These are phyloP conservation scores for Dothideomycetidae sp. DNA, from an alignment of 2,329 filamentous ascomycete genomes.

Conservation along the genomic window DNA sequence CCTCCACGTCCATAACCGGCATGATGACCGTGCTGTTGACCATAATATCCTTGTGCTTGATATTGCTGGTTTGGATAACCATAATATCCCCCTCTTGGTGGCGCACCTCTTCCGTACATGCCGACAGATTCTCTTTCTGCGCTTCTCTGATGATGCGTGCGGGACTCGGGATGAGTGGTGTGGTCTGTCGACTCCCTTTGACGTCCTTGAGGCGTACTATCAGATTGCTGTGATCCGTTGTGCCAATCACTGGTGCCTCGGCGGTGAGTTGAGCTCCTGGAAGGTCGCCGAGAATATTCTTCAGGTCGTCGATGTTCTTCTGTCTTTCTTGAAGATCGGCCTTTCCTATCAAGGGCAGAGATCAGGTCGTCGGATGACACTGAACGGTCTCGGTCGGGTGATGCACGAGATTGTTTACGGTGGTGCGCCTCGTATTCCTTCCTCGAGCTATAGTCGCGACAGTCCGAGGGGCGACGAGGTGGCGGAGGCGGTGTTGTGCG, in stretches of 20 bases:
- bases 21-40: slow-evolving; percentile 40
- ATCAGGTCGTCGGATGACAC: slow-evolving; percentile 14
- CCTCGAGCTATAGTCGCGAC: slow-evolving; percentile 6
- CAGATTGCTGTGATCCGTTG: slow-evolving; percentile 18
- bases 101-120: slow-evolving; percentile 14
- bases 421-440: slow-evolving; percentile 9
- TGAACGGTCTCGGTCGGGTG: slow-evolving; percentile 11
- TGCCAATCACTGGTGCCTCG: slow-evolving; percentile 15
- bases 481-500: slow-evolving; percentile 9
- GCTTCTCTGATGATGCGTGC: slow-evolving; percentile 9
- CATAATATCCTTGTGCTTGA: slow-evolving; percentile 9
- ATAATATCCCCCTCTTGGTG: slow-evolving; percentile 11
- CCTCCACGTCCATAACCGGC: slow-evolving; percentile 48
- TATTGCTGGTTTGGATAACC: slow-evolving; percentile 43
- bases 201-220: slow-evolving; percentile 7
- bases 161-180: slow-evolving; percentile 7
- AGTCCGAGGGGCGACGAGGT: background rate
- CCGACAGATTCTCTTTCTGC: slow-evolving; percentile 8
- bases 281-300: slow-evolving; percentile 10
- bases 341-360: slow-evolving; percentile 10
- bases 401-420: slow-evolving; percentile 7
- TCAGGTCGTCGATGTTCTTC: slow-evolving; percentile 8
- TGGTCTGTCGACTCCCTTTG: slow-evolving; percentile 10
- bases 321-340: background rate
- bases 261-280: slow-evolving; percentile 10